phyloP scores from a whole-genome alignment of 208 protist species.

The Herpetomonas tarakana region DNA sequence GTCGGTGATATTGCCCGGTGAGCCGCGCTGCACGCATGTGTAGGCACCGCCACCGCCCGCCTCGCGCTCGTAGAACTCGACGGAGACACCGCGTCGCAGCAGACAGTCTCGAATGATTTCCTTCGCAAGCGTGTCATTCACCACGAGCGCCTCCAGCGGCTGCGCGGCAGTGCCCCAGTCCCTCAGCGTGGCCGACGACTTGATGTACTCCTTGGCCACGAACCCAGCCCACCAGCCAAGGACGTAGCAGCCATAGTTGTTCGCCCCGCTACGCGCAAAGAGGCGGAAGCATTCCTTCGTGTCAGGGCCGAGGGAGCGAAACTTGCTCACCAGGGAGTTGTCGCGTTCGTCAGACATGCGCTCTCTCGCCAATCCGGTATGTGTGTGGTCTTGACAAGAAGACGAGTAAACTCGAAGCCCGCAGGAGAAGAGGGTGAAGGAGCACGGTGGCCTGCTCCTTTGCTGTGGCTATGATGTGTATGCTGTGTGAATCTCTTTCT shows the following conservation, averaged over 20 bases:
- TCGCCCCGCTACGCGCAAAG: constrained; percentile 53
- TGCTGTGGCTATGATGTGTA: background rate
- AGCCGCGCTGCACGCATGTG: constrained; percentile 78
- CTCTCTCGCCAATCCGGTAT: constrained; percentile 2
- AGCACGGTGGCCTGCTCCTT: no score
- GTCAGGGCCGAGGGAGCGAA: constrained; percentile 57
- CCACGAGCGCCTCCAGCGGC: constrained; percentile 51
- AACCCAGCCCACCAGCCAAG: constrained; percentile 77
- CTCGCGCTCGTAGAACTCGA: constrained; percentile 77
- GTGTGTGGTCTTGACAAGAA: constrained; percentile 1
- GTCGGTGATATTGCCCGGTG: constrained; percentile 85
- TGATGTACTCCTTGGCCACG: constrained; percentile 83
- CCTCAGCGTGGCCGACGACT: constrained; percentile 78
- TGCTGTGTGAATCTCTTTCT: background rate
- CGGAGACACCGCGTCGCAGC: constrained; percentile 64
- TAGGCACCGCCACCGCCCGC: constrained; percentile 50
- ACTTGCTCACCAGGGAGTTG: constrained; percentile 52
- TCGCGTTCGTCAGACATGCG: constrained; percentile 77
- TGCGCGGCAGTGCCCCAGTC: constrained; percentile 39
- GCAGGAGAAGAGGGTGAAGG: background rate
- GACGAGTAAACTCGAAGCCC: background rate
- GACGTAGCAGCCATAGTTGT: constrained; percentile 63
- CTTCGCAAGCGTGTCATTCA: constrained; percentile 82
- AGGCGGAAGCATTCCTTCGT: constrained; percentile 67
- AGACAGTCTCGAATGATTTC: constrained; percentile 88